Evolutionary conservation across 1,284 basidiomycete species (phyloP).

Genomic region (Pseudozyma hubeiensis): DNA sequence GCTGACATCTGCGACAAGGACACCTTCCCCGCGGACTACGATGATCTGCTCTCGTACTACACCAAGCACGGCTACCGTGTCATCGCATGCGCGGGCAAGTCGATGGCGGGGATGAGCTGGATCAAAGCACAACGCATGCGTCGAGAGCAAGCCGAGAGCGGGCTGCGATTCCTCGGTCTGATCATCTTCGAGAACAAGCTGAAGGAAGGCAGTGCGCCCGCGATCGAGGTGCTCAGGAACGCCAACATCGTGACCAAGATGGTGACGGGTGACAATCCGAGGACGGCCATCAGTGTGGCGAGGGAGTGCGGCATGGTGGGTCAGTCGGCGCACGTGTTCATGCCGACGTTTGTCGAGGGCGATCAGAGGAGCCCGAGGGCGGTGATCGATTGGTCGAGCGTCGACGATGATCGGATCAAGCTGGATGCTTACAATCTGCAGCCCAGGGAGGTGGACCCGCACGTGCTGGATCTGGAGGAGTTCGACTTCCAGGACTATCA

Average conservation of each 20-base stretch:
- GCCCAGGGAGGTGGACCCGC: constrained; percentile 60
- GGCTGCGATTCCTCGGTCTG: constrained; percentile 89
- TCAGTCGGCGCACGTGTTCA: constrained; percentile 90
- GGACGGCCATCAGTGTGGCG: constrained; percentile 96
- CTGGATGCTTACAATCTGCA: constrained; percentile 87
- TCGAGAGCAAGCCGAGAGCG: constrained; percentile 92
- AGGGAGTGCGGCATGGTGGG: constrained; percentile 92
- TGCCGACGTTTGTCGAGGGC: constrained; percentile 84
- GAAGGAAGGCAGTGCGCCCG: constrained; percentile 90
- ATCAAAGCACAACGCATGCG: constrained; percentile 96
- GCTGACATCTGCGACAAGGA: constrained; percentile 78
- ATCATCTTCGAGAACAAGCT: constrained; percentile 99
- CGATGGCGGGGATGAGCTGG: constrained; percentile 92
- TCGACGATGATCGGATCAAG: constrained; percentile 87
- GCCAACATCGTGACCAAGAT: constrained; percentile 95
- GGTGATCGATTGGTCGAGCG: constrained; percentile 87
- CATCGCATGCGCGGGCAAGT: constrained; percentile 97
- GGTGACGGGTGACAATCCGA: constrained; percentile 97
- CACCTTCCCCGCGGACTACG: constrained; percentile 86
- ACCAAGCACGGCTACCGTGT: constrained; percentile 97
- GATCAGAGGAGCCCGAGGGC: constrained; percentile 74
- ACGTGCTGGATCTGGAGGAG: constrained; percentile 61
- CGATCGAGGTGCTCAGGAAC: constrained; percentile 86
- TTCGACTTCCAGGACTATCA: constrained; percentile 81
- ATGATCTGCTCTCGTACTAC: constrained; percentile 95